Conservation (phyloP, 2,329 filamentous ascomycete species). For the Pyrenophora tritici-repentis region DNA sequence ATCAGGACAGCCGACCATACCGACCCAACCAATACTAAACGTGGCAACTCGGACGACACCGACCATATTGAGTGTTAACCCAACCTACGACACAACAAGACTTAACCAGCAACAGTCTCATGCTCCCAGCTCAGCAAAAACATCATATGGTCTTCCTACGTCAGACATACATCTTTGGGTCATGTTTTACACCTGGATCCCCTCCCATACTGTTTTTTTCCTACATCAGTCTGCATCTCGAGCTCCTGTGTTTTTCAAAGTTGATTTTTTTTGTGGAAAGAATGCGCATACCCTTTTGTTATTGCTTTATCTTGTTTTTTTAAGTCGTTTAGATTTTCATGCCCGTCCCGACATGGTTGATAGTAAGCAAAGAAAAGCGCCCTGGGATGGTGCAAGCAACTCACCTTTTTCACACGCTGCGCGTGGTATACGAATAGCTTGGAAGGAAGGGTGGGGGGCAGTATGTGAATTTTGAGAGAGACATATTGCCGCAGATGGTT, state of each 20-base stretch:
- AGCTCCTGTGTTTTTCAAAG: constrained; percentile 10
- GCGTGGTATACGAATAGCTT: constrained; percentile 20
- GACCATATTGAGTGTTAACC: not conserved
- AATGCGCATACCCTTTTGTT: constrained; percentile 34
- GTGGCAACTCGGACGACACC: not conserved
- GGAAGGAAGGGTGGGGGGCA: constrained; percentile 1
- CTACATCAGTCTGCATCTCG: constrained; percentile 13
- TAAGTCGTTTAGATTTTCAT: constrained; percentile 16
- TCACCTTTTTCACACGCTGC: constrained; percentile 8
- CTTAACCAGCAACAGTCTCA: not conserved
- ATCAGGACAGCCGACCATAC: constrained; percentile 34
- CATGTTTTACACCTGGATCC: constrained; percentile 2
- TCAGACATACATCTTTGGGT: constrained; percentile 1
- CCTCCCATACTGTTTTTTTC: constrained; percentile 11
- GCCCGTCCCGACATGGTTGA: constrained; percentile 14
- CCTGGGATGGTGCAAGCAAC: not conserved
- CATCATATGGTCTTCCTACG: constrained; percentile 2
- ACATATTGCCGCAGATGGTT: not conserved
- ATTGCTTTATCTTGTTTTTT: constrained; percentile 21
- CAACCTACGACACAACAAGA: not conserved
- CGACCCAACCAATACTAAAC: constrained; percentile 27
- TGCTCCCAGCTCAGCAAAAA: not conserved
- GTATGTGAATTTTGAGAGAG: not conserved
- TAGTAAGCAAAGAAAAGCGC: constrained; percentile 7
- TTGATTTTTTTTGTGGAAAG: constrained; percentile 15